These are phyloP conservation scores for Allomyces macrogynus DNA, from an alignment of 192 early-diverging fungal genomes.

Conservation along the genomic window DNA sequence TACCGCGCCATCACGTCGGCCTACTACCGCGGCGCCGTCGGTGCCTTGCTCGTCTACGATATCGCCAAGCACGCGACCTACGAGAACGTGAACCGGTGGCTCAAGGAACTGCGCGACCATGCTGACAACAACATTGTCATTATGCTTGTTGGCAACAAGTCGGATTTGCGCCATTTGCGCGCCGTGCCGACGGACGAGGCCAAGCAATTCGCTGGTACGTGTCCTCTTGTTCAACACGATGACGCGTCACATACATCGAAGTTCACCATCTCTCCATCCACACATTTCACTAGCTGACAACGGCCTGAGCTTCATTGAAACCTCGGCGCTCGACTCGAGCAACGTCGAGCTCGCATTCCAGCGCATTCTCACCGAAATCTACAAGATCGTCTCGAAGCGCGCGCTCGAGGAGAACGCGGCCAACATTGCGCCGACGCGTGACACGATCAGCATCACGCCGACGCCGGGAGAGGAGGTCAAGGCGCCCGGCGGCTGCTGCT, in stretches of 20 bases:
- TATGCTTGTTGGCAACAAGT: slow-evolving; percentile 99
- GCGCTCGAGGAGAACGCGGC: slow-evolving; percentile 41
- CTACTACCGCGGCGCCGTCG: slow-evolving; percentile 93
- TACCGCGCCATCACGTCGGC: slow-evolving; percentile 69
- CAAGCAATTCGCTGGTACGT: slow-evolving; percentile 79
- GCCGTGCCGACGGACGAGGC: slow-evolving; percentile 96
- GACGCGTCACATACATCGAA: neutral
- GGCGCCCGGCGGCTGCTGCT: neutral
- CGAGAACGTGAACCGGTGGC: slow-evolving; percentile 90
- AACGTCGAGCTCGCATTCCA: slow-evolving; percentile 95
- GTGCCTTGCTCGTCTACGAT: slow-evolving; percentile 91
- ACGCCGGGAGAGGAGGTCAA: neutral
- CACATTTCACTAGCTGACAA: slow-evolving; percentile 45
- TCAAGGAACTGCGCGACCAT: slow-evolving; percentile 94
- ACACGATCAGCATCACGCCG: neutral
- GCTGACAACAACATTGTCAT: slow-evolving; percentile 96
- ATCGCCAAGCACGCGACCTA: slow-evolving; percentile 91
- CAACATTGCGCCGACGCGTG: neutral
- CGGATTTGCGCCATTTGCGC: slow-evolving; percentile 84
- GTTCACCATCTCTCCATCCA: neutral
- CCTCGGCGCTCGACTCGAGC: slow-evolving; percentile 86
- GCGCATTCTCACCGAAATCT: slow-evolving; percentile 86
- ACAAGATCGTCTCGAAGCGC: slow-evolving; percentile 91
- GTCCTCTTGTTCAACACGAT: neutral
- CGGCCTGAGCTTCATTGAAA: slow-evolving; percentile 90